Base-by-base conservation (phyloP, 176 grass and related monocot genomes). In the Secale cereale region DNA sequence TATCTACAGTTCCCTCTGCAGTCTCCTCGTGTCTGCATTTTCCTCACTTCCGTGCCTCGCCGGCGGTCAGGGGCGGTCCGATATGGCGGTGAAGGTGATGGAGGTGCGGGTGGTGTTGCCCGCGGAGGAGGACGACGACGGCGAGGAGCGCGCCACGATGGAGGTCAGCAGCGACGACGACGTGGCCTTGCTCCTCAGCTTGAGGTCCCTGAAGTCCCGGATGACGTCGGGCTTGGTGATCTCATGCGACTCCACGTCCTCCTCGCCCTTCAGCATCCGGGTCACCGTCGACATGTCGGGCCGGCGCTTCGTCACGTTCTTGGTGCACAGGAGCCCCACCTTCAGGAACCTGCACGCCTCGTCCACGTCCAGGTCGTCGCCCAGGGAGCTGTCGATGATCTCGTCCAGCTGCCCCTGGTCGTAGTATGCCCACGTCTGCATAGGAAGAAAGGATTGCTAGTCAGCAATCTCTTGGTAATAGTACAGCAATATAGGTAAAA, bases 341-440 rank as follows among this genome's bases (percentile, higher is more conserved):
- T 90, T 90, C 72, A 98, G 80, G 72, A 98, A 93, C 13, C 61
- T 87, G 80, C 91, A 94, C 33, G 93, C 93, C 80, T 98, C 95
- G 0, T 88, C 83, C 0, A 82, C 52, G 45, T 98, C 78, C 59
- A 98, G 63, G 22, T 95, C 91, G 8, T 95, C 76, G 1, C 35
- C 65, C 19, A 98, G 39, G 73, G 91, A 93, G 3, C 85, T 81
- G 77, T 95, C 95, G 50, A 95, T 88, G 41, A 95, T 86, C 62
- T 87, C 60, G 41, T 77, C 66, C 48, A 95, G 72, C 46, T 88
- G 50, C 4, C 93, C 91, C 14, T 48, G 73, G n/a, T 93, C 87
- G 7, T 93, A 93, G 19, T 32, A 85, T 77, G 67, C 75, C 93
- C 95, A 98, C 70, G 93, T 89, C 92, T 98, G 95, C 85, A 92